Conservation (phyloP, 257 asterid species). For the Przewalskia tangutica region DNA sequence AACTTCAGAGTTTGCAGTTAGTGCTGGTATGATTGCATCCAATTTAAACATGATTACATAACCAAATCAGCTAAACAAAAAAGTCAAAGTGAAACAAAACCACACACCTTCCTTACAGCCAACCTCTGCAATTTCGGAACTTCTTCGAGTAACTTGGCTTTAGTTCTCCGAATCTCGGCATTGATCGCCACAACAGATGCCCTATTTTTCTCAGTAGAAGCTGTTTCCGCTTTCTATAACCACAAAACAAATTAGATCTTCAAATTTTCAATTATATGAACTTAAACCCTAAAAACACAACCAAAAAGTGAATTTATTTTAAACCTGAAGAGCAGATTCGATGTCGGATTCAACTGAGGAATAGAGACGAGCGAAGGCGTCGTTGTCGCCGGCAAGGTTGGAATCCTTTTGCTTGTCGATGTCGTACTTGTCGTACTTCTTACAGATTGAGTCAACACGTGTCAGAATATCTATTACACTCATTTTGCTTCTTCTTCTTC, state of each 20-base stretch:
- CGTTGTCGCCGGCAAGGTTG: constrained; percentile 72
- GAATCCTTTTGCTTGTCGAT: constrained; percentile 59
- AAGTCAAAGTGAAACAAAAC: not conserved
- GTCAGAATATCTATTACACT: constrained; percentile 89
- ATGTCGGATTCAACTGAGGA: constrained; percentile 70
- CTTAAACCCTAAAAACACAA: not conserved
- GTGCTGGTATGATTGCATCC: not conserved
- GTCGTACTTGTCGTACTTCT: constrained; percentile 90
- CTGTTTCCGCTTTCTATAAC: no score
- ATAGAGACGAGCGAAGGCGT: constrained; percentile 89
- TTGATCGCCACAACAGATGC: constrained; percentile 23
- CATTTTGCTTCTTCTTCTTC: constrained; percentile 28
- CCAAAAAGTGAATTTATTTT: not conserved
- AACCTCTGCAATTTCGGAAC: constrained; percentile 88
- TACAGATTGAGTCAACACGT: constrained; percentile 93
- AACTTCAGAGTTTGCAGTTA: no score
- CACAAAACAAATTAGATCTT: not conserved
- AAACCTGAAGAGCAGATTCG: constrained; percentile 80
- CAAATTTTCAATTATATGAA: not conserved
- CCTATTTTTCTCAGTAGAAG: no score
- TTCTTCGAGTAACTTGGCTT: constrained; percentile 74
- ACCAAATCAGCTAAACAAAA: not conserved
- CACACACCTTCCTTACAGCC: constrained; percentile 66
- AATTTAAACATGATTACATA: not conserved
- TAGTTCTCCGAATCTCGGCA: constrained; percentile 89